Evolutionary conservation across 2,329 filamentous ascomycete genomes (phyloP).

Genomic region (Trichophyton benhamiae): DNA sequence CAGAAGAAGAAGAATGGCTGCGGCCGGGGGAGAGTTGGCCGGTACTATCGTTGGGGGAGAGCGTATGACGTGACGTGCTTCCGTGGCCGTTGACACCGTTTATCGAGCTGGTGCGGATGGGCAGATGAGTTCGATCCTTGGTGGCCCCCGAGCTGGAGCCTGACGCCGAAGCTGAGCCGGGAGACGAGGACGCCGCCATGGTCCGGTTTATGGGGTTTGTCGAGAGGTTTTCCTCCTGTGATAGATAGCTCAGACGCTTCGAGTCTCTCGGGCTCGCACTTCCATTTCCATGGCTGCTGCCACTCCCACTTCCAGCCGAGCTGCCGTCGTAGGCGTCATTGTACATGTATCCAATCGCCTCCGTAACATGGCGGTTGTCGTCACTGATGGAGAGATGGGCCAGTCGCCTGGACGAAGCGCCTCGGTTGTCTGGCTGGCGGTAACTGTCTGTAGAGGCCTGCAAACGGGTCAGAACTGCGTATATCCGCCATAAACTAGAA

Average conservation of each 20-base stretch:
- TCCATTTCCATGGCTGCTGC: background rate
- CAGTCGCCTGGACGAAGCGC: background rate
- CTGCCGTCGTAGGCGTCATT: constrained; percentile 48
- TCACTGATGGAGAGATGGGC: constrained; percentile 64
- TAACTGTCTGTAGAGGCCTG: background rate
- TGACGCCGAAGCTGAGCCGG: constrained; percentile 6
- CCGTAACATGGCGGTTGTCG: constrained; percentile 85
- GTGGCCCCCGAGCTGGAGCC: constrained; percentile 8
- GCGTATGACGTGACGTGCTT: background rate
- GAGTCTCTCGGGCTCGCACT: constrained; percentile 36
- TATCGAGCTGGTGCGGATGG: constrained; percentile 16
- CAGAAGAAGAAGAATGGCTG: constrained; percentile 41
- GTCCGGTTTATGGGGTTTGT: constrained; percentile 26
- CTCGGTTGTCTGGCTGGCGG: background rate
- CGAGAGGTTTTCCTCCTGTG: constrained; percentile 33
- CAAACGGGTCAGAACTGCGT: background rate
- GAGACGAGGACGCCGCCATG: constrained; percentile 19
- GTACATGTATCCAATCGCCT: constrained; percentile 85
- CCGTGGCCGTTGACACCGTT: constrained; percentile 25
- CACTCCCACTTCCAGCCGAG: background rate
- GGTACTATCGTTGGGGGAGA: constrained; percentile 22
- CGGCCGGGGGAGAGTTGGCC: constrained; percentile 42
- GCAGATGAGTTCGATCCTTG: constrained; percentile 12
- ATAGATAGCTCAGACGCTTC: constrained; percentile 64
- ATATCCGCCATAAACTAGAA: background rate